Evolutionary conservation across 495 filamentous ascomycete genomes (phyloP), one percentile per base, ranked within the genome.

Genomic region (Patellaria atrata): DNA sequence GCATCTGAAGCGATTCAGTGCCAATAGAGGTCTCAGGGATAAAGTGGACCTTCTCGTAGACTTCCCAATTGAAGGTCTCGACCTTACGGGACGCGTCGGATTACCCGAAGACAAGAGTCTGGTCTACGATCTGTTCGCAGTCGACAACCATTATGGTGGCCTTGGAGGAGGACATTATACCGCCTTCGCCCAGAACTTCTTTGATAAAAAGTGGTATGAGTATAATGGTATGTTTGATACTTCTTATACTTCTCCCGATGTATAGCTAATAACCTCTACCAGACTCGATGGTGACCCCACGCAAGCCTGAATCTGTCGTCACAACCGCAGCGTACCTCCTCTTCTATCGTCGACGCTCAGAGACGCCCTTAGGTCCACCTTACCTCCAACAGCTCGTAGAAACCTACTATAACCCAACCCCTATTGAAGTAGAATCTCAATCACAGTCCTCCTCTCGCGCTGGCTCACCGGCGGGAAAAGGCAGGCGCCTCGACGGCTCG

Each of bases 121-220:
- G 46, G 60, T 89, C 19, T 97, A 94, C 51, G 89, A 97, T 57
- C 64, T 97, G 15, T 80, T 96, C 52, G 89, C 77, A 0, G 84
- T 96, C 1, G 89, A 97, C 54, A 84, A 91, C 53, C 89, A 97
- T 54, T 89, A 77, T 48, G 89, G 91, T 36, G 82, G 82, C 20
- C 64, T 97, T 29, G 79, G 82, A 18, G 89, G 89, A 14, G 89
- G 89, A 0, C 89, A 97, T 54, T 97, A 97, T 57, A 94, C 84
- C 12, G 89, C 91, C 2, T 82, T 72, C 54, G 82, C 85, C 2
- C 83, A 83, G 62, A 96, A 91, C 47, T 94, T 87, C 51, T 59
- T 79, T 35, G 81, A 89, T 38, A 70, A 68, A 40, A 55, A 74
- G 49, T 97, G 91, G 91, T 91, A 92, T 51, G 75, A 87, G 30